Percentiles rank a stretch among this genome's conserved stretches.
Evolutionary conservation across 2,329 filamentous ascomycete species (phyloP).

Genomic region (Aspergillus nomiae): DNA sequence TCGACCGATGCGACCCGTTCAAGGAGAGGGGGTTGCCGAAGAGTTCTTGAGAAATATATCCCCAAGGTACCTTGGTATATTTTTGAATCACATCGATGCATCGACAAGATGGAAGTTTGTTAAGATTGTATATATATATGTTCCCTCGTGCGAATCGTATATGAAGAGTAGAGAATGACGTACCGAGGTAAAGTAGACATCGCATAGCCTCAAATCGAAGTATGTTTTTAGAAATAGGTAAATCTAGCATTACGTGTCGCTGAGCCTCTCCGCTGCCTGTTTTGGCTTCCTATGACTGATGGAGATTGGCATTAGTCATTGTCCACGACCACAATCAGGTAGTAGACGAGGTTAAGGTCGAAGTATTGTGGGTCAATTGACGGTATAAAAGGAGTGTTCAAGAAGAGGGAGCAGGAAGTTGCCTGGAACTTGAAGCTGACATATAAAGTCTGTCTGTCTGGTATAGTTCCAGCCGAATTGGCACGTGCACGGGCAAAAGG

Average conservation of each 20-base stretch:
- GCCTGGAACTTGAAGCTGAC: not conserved
- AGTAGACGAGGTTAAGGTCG: not conserved
- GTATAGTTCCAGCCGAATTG: not conserved
- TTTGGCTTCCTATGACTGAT: not conserved
- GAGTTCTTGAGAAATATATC: too few relatives aligned
- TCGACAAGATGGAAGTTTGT: too few relatives aligned
- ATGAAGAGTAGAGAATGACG: too few relatives aligned
- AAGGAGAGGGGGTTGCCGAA: too few relatives aligned
- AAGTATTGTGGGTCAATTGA: not conserved
- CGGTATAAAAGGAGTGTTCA: too few relatives aligned
- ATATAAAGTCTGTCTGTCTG: not conserved
- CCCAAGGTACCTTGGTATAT: too few relatives aligned
- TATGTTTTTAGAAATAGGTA: not conserved
- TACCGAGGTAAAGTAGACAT: not conserved
- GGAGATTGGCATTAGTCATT: not conserved
- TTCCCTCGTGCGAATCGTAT: too few relatives aligned
- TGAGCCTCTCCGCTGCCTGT: not conserved
- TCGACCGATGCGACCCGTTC: too few relatives aligned
- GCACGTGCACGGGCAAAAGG: not conserved
- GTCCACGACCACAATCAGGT: not conserved
- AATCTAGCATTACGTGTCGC: not conserved
- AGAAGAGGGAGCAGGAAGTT: too few relatives aligned
- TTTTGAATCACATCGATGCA: too few relatives aligned
- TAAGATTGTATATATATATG: too few relatives aligned
- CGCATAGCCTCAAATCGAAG: not conserved